These are phyloP conservation scores for Kodamaea ohmeri DNA, from an alignment of 1,139 yeast genomes.

Conservation along the genomic window DNA sequence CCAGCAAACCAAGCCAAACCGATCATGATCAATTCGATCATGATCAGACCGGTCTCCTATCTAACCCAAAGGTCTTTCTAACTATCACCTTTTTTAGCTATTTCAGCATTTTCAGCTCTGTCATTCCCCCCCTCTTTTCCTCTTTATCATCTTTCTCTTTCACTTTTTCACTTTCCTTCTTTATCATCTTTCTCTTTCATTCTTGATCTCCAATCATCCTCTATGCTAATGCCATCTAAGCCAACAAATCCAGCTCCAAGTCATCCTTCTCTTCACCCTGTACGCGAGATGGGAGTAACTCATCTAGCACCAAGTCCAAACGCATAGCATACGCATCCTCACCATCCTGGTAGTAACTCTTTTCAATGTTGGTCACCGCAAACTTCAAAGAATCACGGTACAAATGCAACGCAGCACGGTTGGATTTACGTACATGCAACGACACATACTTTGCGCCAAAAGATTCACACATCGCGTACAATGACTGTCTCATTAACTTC, in stretches of 20 bases:
- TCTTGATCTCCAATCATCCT: neutral
- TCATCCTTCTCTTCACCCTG: slow-evolving; percentile 54
- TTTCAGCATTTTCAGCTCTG: neutral
- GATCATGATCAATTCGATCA: too few species aligned
- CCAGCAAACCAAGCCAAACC: too few species aligned
- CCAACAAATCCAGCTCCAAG: slow-evolving; percentile 36
- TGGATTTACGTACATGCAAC: slow-evolving; percentile 89
- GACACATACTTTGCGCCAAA: slow-evolving; percentile 84
- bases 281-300: slow-evolving; percentile 55
- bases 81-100: neutral
- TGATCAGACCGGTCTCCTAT: too few species aligned
- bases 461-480: slow-evolving; percentile 74
- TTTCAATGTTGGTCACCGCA: slow-evolving; percentile 78
- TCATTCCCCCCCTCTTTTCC: neutral
- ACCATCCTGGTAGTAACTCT: slow-evolving; percentile 90
- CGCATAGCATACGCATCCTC: slow-evolving; percentile 99
- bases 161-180: neutral
- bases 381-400: slow-evolving; percentile 84
- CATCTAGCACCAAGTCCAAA: slow-evolving; percentile 57
- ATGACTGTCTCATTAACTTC: slow-evolving; percentile 84
- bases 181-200: neutral
- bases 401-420: slow-evolving; percentile 89
- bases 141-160: neutral
- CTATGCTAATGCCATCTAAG: neutral
- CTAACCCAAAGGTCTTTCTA: too few species aligned